Base-by-base conservation (phyloP, 331 rosid genomes). In the Acacia pycnantha region DNA sequence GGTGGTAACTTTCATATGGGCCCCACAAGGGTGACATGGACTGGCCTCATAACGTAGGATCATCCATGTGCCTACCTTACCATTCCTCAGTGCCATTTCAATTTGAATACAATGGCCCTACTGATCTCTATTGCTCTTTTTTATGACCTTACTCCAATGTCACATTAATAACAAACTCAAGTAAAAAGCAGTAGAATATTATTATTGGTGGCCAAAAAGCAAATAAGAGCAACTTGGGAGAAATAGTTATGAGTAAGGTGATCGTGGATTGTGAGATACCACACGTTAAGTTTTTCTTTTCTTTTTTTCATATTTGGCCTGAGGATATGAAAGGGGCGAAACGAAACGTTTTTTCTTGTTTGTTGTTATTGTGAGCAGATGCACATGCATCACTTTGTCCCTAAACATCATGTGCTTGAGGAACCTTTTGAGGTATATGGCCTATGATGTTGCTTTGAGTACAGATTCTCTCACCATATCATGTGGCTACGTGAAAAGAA, bases 41-140 rank as follows among this genome's bases (percentile, higher is more conserved):
- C 80, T 89, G 82, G 82, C 80, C 80, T 90, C 89, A 88, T 76
- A 85, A 51, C 61, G 0, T 77, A 74, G 70, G 76, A 79, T 90
- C 90, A 82, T 86, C 97, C 96, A 93, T 89, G 93, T 91, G 94
- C 89, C 74, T 51, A 21, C 84, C 51, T 61, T 84, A 26, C 82
- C 76, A 62, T 69, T 79, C 74, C 84, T 51, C 82, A 76, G 61
- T 75, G 77, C 56, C 82, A 84, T 75, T 70, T 53, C 77, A 56
- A 76, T 41, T 67, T 77, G 35, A 44, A 29, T 58, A 78, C 4
- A 58, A 43, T 79, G 86, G 29, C 44, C 86, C 85, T 82, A 56
- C 69, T 22, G 15, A 26, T 61, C 81, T 51, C 0, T 77, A 53
- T 16, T 15, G 24, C 61, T 21, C 61, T 11, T 73, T 82, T 75